These are phyloP conservation scores for Dryas octopetala DNA, from an alignment of 306 rosid species.

Conservation along the genomic window DNA sequence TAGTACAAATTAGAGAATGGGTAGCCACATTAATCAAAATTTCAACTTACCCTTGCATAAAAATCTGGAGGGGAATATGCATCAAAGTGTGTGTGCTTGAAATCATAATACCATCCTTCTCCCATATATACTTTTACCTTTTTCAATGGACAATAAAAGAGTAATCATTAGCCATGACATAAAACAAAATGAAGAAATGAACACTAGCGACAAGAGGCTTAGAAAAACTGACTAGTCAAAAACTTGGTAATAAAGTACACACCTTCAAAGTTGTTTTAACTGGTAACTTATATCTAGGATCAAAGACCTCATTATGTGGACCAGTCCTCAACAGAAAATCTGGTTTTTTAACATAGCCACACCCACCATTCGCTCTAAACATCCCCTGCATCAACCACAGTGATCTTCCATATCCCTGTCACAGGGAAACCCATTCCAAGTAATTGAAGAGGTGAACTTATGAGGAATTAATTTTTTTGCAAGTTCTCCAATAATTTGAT, in stretches of 20 bases:
- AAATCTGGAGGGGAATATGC: slow-evolving; percentile 96
- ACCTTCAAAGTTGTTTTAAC: slow-evolving; percentile 80
- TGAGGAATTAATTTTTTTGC: not conserved
- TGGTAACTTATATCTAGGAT: slow-evolving; percentile 57
- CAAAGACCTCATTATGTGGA: slow-evolving; percentile 61
- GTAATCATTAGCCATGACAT: slow-evolving; percentile 22
- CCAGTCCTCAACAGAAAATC: slow-evolving; percentile 56
- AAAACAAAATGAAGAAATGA: slow-evolving; percentile 1
- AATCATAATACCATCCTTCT: slow-evolving; percentile 96
- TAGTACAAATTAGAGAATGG: not conserved
- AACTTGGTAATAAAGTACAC: slow-evolving; percentile 21
- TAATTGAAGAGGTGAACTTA: slow-evolving; percentile 11
- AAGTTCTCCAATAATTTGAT: too few species aligned
- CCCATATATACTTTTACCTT: slow-evolving; percentile 94
- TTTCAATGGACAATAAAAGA: slow-evolving; percentile 24
- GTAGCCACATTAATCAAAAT: slow-evolving; percentile 6
- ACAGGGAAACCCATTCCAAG: slow-evolving; percentile 27
- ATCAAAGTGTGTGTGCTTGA: slow-evolving; percentile 78
- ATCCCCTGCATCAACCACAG: slow-evolving; percentile 99
- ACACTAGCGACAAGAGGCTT: slow-evolving; percentile 8
- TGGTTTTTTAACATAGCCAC: slow-evolving; percentile 96
- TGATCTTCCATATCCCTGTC: slow-evolving; percentile 91
- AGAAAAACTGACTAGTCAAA: slow-evolving; percentile 1
- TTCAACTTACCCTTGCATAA: slow-evolving; percentile 77
- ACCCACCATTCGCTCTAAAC: slow-evolving; percentile 92